Evolutionary conservation across 352 stramenopile species (phyloP).

Genomic region (Phytophthora hybrid): DNA sequence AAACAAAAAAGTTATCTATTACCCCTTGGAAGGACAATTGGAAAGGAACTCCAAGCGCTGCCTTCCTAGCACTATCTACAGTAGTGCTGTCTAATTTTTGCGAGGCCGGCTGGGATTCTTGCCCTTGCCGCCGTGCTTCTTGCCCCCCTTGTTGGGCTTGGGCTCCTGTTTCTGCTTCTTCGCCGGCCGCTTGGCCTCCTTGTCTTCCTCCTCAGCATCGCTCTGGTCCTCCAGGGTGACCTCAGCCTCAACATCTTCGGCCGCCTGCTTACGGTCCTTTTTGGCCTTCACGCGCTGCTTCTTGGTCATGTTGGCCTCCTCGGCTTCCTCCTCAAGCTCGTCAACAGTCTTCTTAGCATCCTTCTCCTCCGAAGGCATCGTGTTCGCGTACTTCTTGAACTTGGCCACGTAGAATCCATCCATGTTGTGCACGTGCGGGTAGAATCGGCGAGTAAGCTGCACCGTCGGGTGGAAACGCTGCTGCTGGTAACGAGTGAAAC

Average conservation of each 20-base stretch:
- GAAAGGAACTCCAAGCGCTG: slow-evolving; percentile 22
- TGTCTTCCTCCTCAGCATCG: slow-evolving; percentile 57
- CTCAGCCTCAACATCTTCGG: slow-evolving; percentile 73
- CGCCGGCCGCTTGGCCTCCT: slow-evolving; percentile 42
- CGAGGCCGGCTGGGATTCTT: slow-evolving; percentile 50
- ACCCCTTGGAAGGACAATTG: slow-evolving; percentile 29
- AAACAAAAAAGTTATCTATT: slow-evolving; percentile 46
- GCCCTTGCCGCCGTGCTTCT: slow-evolving; percentile 41
- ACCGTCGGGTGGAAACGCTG: slow-evolving; percentile 98
- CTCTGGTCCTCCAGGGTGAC: slow-evolving; percentile 63
- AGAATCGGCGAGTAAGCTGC: slow-evolving; percentile 96
- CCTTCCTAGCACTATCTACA: slow-evolving; percentile 18
- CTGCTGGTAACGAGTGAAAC: slow-evolving; percentile 95
- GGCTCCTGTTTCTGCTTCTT: slow-evolving; percentile 64
- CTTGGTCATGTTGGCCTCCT: slow-evolving; percentile 83
- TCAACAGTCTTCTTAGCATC: slow-evolving; percentile 81
- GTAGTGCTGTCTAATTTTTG: slow-evolving; percentile 57
- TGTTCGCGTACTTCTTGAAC: slow-evolving; percentile 99
- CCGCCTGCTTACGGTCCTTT: slow-evolving; percentile 79
- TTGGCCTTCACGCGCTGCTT: slow-evolving; percentile 81
- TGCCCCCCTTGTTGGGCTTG: slow-evolving; percentile 41
- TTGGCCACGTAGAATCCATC: slow-evolving; percentile 99
- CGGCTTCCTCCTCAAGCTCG: slow-evolving; percentile 72
- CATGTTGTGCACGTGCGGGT: slow-evolving; percentile 99
- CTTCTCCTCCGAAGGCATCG: slow-evolving; percentile 75